Evolutionary conservation across 2,329 filamentous ascomycete genomes (phyloP).

Genomic region (Dactylellina drechsleri): DNA sequence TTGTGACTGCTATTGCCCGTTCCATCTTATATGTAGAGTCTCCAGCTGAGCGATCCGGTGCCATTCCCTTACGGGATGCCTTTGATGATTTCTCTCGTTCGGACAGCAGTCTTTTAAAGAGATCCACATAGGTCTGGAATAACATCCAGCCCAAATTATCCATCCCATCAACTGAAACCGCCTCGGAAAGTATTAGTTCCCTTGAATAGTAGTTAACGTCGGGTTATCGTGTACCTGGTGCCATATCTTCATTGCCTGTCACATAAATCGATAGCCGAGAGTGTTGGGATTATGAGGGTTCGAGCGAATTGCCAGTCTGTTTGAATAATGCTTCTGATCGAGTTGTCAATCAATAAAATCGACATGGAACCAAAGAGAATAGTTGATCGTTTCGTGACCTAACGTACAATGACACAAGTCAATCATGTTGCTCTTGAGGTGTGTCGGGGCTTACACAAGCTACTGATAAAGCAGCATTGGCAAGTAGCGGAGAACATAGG

Average conservation of each 20-base stretch:
- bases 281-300: slow-evolving; percentile 1
- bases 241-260: neutral
- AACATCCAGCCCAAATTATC: neutral
- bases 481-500: neutral
- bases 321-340: slow-evolving; percentile 11
- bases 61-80: neutral
- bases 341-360: no score
- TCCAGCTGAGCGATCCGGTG: no score
- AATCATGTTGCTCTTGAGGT: neutral
- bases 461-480: neutral
- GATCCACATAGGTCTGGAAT: neutral
- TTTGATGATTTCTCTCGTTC: neutral
- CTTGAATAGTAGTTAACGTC: neutral
- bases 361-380: no score
- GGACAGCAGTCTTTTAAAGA: neutral
- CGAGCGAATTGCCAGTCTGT: neutral
- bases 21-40: neutral
- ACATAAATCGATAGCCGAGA: slow-evolving; percentile 1
- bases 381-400: no score
- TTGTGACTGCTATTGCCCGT: neutral
- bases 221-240: neutral
- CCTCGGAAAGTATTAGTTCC: neutral
- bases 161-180: neutral
- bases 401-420: no score
- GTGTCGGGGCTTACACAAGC: neutral